Evolutionary conservation across 192 early-diverging fungal species (phyloP).

Genomic region (Entomortierella lignicola): DNA sequence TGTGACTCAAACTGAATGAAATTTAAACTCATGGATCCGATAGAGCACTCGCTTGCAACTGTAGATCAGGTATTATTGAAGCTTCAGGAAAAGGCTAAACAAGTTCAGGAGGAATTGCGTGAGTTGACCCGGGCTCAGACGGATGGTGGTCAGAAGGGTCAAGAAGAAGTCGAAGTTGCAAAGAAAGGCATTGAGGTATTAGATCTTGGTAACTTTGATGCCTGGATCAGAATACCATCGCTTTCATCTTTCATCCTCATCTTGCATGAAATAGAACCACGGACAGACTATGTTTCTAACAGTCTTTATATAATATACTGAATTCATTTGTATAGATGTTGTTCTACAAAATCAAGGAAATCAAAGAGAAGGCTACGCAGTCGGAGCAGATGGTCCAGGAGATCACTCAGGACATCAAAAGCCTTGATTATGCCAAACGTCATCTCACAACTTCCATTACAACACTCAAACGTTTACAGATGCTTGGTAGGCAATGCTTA

Average conservation of each 20-base stretch:
- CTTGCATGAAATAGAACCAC: neutral
- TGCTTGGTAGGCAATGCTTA: conserved; percentile 76
- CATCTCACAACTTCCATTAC: conserved; percentile 87
- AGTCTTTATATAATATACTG: neutral
- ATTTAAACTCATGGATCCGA: neutral
- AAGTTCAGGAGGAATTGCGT: conserved; percentile 73
- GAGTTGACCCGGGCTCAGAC: conserved; percentile 80
- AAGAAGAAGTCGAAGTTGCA: conserved; percentile 75
- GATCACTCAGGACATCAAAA: conserved; percentile 96
- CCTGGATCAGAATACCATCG: neutral
- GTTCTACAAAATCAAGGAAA: conserved; percentile 83
- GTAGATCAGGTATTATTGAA: conserved; percentile 75
- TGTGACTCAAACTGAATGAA: neutral
- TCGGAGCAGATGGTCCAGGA: conserved; percentile 92
- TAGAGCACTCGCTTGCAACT: conserved; percentile 73
- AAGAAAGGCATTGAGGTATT: conserved; percentile 81
- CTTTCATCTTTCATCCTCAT: neutral
- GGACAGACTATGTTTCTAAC: neutral
- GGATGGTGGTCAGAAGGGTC: conserved; percentile 66
- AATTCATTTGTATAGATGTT: conserved; percentile 64
- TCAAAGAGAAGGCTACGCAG: conserved; percentile 84
- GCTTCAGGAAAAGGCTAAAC: conserved; percentile 67
- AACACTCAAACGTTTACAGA: conserved; percentile 86
- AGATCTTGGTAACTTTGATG: conserved; percentile 3
- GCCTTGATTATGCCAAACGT: conserved; percentile 93